Conservation (phyloP, 129 eudicot genomes). For the Flaveria linearis region DNA sequence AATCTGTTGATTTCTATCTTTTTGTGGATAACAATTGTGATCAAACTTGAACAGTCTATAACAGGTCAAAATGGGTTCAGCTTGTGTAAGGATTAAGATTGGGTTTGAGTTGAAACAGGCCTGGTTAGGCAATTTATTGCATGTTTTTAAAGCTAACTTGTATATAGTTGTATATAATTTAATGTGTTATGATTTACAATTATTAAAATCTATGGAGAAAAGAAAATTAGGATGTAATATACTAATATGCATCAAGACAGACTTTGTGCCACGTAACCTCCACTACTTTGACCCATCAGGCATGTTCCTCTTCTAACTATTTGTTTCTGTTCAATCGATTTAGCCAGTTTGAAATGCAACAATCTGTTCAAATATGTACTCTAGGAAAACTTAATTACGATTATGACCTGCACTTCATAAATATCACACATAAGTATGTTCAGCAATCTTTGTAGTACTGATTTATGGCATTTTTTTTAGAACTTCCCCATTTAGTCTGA, state of each 20-base stretch:
- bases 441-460: neutral
- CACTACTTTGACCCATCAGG: neutral
- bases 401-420: neutral
- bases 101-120: neutral
- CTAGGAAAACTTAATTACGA: neutral
- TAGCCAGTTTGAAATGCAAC: neutral
- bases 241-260: neutral
- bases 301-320: neutral
- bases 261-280: neutral
- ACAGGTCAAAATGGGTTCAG: neutral
- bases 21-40: neutral
- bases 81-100: neutral
- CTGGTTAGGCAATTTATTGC: neutral
- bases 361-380: neutral
- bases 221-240: neutral
- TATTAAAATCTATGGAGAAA: no score
- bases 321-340: no score
- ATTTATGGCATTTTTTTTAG: neutral
- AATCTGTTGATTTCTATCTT: neutral
- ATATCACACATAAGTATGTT: neutral
- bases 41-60: slow-evolving; percentile 8
- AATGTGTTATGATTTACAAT: neutral
- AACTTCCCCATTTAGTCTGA: neutral
- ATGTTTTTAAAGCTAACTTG: neutral
- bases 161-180: neutral